Evolutionary conservation across 2,329 filamentous ascomycete genomes (phyloP), one percentile per base, ranked within the genome.

Genomic region (Cytospora paraplurivora): DNA sequence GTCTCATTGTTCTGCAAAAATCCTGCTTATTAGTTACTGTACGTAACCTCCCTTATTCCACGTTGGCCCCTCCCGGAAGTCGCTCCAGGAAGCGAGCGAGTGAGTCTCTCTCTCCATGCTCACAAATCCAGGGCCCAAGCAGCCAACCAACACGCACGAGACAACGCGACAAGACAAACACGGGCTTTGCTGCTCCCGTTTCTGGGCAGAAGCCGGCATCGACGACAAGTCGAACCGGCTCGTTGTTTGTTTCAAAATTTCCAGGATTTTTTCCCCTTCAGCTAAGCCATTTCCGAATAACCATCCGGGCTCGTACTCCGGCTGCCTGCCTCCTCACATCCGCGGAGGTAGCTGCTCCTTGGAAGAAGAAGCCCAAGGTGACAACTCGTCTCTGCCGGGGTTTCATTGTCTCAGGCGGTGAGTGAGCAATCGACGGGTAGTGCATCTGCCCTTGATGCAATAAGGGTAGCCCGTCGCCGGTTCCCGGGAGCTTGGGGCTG

Each of bases 391-490:
- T 27, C n/a, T 27, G 27, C 27, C 4, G 27, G 27, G 27, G 27
- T 27, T 27, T 27, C 27, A 27, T 27, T 27, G 27, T 27, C 27
- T 27, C 58, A 50, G 54, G 58, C 58, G 58, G 58, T 60, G 27
- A 27, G 27, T 27, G 27, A 27, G 27, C 27, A 27, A 27, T 27
- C 27, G 4, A 27, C 27, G 27, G 27, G 27, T 27, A 27, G 27
- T 4, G 27, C 4, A 27, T 27, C 4, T 27, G 27, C 27, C 27
- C 27, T 27, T 27, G 27, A 27, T 50, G 56, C 50, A 59, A 63
- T 47, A 51, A 62, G 61, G 61, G 61, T 58, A 56, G 55, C 55
- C 52, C 35, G 56, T 38, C 55, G 51, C 37, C 53, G 55, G 41
- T 19, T 51, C 54, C 63, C 62, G 62, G 56, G 38, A 44, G 56